phyloP scores from a whole-genome alignment of 2,329 filamentous ascomycete genomes.

The Penicillium polonicum region DNA sequence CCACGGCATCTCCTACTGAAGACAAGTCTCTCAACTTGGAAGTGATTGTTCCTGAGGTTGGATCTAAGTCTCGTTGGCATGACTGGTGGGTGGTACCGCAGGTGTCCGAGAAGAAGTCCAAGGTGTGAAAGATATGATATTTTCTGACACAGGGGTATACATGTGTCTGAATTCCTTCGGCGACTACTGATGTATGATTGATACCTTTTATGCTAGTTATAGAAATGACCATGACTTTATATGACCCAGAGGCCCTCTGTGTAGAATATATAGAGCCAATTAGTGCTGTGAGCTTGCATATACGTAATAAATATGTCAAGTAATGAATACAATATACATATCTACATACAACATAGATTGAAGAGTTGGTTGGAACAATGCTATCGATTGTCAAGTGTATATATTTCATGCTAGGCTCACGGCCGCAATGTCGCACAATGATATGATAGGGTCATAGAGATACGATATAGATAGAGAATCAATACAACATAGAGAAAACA shows the following conservation, averaged over 20 bases:
- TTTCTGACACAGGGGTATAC: background rate
- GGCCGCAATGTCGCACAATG: no score
- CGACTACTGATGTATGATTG: background rate
- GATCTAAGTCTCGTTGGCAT: slow-evolving; percentile 45
- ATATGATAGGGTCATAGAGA: no score
- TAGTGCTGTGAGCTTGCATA: no score
- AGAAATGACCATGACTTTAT: slow-evolving; percentile 8
- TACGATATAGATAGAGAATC: no score
- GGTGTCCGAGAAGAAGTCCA: slow-evolving; percentile 26
- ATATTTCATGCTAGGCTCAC: no score
- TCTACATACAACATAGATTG: background rate
- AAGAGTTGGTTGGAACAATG: no score
- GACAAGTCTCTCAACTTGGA: slow-evolving; percentile 27
- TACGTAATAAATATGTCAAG: no score
- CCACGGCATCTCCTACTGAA: slow-evolving; percentile 20
- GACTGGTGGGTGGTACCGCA: slow-evolving; percentile 48
- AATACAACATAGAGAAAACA: no score
- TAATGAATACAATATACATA: background rate
- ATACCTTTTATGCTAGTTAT: background rate
- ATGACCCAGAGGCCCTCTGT: background rate
- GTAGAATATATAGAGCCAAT: background rate
- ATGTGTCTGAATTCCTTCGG: background rate
- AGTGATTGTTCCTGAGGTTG: slow-evolving; percentile 40
- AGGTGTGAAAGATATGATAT: background rate
- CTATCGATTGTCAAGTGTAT: no score